phyloP scores from a whole-genome alignment of 306 rosid genomes.

The Cotoneaster glaucophyllus region DNA sequence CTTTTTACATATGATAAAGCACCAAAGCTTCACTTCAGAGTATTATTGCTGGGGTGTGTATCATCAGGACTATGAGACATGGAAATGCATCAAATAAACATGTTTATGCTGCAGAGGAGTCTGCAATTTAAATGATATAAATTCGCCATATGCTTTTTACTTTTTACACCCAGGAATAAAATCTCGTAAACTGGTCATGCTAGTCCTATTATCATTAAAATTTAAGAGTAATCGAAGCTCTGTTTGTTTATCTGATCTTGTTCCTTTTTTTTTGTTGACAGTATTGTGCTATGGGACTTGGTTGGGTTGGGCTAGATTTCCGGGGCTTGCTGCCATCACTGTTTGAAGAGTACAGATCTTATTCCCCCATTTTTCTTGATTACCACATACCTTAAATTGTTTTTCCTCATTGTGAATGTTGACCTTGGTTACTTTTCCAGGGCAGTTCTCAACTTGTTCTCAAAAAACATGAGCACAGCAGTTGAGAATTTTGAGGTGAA shows the following conservation, averaged over 20 bases:
- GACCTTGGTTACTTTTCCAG: constrained; percentile 43
- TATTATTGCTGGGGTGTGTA: not conserved
- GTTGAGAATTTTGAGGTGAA: constrained; percentile 96
- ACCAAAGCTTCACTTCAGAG: not conserved
- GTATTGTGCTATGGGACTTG: constrained; percentile 99
- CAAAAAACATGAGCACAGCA: constrained; percentile 84
- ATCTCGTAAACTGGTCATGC: constrained; percentile 4
- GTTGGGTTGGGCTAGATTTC: constrained; percentile 99
- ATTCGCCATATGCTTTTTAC: not conserved
- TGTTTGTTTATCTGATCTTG: constrained; percentile 19
- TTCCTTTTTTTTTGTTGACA: constrained; percentile 33
- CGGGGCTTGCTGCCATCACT: constrained; percentile 95
- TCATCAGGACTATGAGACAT: not conserved
- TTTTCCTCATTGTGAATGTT: constrained; percentile 16
- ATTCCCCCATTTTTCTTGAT: constrained; percentile 11
- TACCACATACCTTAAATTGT: not conserved
- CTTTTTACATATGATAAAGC: not conserved
- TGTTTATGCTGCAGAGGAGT: constrained; percentile 4
- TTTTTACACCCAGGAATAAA: not conserved
- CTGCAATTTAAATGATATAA: not conserved
- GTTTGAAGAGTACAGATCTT: constrained; percentile 72
- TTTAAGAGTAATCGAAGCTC: not conserved
- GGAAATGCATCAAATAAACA: not conserved
- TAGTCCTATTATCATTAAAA: not conserved
- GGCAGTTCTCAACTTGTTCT: constrained; percentile 86